Evolutionary conservation across 352 stramenopile genomes (phyloP), one percentile per base, ranked within the genome.

Genomic region (Elongisporangium undulatum): DNA sequence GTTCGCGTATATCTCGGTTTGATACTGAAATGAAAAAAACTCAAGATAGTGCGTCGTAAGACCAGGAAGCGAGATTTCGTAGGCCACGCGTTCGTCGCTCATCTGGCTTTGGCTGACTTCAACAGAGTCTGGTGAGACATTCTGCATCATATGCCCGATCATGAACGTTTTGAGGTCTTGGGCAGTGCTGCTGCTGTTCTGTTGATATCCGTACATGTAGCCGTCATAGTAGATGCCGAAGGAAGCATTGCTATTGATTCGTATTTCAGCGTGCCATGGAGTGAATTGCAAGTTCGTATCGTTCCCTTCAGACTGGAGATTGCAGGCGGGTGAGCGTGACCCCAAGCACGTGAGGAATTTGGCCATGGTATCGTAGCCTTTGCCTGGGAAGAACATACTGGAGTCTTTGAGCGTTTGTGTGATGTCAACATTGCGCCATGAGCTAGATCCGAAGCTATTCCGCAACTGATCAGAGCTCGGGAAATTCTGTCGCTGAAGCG

Each of bases 301-400:
- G 17, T 45, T 12, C 10, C 12, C 34, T 4, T 45, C 34, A 45
- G 34, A 4, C 34, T 67, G 58, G 13, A 75, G n/a, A 12, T 72
- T 58, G 38, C 74, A 82, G 4, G 34, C 9, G 1, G 57, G 45
- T 8, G 39, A 63, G 13, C 52, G 49, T 15, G 59, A 52, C 0
- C 62, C 61, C 26, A 77, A 26, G 62, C 74, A 86, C 3, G 41
- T 48, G 10, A 82, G 51, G 8, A 83, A 57, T 16, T 50, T 56
- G n/a, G 66, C 58, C 21, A 78, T 67, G 5, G 66, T 66, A 9
- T 45, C 51, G 51, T 69, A 80, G 0, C 69, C 63, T n/a, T 67
- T 29, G 0, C 22, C 22, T 3, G 69, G 72, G 49, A 83, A 77
- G 48, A 72, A 82, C 5, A 19, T 19, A 16, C 55, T 48, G 0